These are phyloP conservation scores for Aquilaria sinensis DNA, from an alignment of 345 rosid genomes.

Conservation along the genomic window DNA sequence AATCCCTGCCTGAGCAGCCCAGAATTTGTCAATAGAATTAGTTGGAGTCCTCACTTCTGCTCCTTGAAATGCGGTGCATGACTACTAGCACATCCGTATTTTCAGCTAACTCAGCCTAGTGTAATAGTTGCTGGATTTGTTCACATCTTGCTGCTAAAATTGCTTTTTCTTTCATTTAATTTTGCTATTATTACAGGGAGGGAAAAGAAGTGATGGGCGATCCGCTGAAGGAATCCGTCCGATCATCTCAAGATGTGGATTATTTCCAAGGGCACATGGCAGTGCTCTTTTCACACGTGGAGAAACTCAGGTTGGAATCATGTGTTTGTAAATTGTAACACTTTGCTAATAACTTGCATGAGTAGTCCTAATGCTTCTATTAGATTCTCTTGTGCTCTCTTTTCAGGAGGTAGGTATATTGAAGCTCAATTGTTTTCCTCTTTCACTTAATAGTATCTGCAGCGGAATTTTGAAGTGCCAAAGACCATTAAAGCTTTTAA, in stretches of 20 bases:
- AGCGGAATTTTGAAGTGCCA: too few species aligned
- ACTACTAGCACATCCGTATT: too few species aligned
- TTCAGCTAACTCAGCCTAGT: not conserved
- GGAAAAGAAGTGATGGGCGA: slow-evolving; percentile 97
- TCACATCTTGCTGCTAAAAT: not conserved
- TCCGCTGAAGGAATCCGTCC: slow-evolving; percentile 71
- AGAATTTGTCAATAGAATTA: too few species aligned
- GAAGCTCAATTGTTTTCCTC: not conserved
- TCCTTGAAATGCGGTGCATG: too few species aligned
- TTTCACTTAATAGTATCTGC: too few species aligned
- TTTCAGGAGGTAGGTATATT: not conserved
- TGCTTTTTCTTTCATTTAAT: slow-evolving; percentile 13
- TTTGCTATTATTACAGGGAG: slow-evolving; percentile 50
- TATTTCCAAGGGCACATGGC: slow-evolving; percentile 97
- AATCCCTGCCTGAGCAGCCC: too few species aligned
- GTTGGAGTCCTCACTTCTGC: too few species aligned
- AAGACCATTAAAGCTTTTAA: too few species aligned
- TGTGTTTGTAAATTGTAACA: slow-evolving; percentile 31
- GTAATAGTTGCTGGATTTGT: slow-evolving; percentile 6
- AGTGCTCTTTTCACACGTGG: slow-evolving; percentile 99
- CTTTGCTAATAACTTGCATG: slow-evolving; percentile 5
- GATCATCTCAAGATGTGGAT: slow-evolving; percentile 79
- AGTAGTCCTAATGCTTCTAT: not conserved
- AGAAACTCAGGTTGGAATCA: slow-evolving; percentile 99
- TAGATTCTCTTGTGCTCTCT: not conserved